These are phyloP conservation scores for Xylaria venustula DNA, from an alignment of 495 filamentous ascomycete genomes.

Conservation along the genomic window DNA sequence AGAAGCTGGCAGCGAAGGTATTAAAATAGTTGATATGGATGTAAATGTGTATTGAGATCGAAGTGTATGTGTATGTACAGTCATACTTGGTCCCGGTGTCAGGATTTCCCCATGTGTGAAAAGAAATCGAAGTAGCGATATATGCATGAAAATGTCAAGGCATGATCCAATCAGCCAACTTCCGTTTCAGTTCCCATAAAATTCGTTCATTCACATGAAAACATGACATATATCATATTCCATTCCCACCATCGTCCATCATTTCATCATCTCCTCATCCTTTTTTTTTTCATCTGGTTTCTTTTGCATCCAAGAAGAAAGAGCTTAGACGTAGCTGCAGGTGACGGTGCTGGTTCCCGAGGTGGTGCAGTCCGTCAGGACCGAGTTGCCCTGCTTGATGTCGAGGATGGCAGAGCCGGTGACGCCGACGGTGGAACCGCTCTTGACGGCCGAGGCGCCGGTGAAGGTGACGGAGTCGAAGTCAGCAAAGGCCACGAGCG, in stretches of 20 bases:
- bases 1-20: too few relatives aligned
- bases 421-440: slow-evolving; percentile 34
- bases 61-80: background rate
- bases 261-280: too few relatives aligned
- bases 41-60: too few relatives aligned
- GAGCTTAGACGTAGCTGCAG: slow-evolving; percentile 29
- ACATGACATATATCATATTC: background rate
- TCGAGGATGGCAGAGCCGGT: slow-evolving; percentile 48
- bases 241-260: background rate
- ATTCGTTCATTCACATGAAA: too few relatives aligned
- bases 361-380: slow-evolving; percentile 49
- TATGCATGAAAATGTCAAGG: background rate
- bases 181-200: too few relatives aligned
- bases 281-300: background rate
- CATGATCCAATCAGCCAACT: background rate
- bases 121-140: background rate
- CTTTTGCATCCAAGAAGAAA: background rate
- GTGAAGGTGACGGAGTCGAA: slow-evolving; percentile 54
- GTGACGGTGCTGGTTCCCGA: slow-evolving; percentile 37
- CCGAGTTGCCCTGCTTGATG: slow-evolving; percentile 47
- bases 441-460: slow-evolving; percentile 32
- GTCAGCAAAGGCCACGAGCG: slow-evolving; percentile 53
- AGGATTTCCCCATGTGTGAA: background rate
- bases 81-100: background rate
- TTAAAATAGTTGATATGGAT: too few relatives aligned